Evolutionary conservation across 2,329 filamentous ascomycete species (phyloP), one percentile per base, ranked within the genome.

Genomic region (Fusarium globosum): DNA sequence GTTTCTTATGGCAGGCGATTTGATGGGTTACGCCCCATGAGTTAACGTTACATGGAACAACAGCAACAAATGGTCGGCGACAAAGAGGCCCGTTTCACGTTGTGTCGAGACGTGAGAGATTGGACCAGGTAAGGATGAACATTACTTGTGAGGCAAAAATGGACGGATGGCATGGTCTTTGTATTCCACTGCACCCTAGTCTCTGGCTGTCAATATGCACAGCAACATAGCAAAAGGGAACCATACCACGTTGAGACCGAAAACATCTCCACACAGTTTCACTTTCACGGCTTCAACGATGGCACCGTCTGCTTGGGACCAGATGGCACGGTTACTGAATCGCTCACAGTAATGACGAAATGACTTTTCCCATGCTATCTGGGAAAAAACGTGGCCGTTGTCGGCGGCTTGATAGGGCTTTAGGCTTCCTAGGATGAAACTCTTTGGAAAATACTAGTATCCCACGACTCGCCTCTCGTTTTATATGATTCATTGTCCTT

Each of bases 31-130:
- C 62, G 43, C 43, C 53, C 59, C 68, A 67, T 62, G 71, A 67
- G 76, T 78, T 78, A 78, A 78, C 76, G 76, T 78, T 78, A 78
- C 76, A 78, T 78, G 74, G 69, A 53, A 60, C 52, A 62, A 49
- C 51, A 72, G 59, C 61, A 46, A 64, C 72, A 55, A 60, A 60
- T 46, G 55, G 42, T 61, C 46, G 51, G 38, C 42, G 38, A 65
- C 53, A 49, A 45, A 51, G 58, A 49, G 63, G 48, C 42, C 55
- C 48, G 60, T 66, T 74, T 69, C 72, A 74, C 72, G 68, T 69
- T 74, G 72, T 74, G 60, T 66, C 45, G 57, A 66, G 49, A 72
- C 60, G 45, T 55, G n/a, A 66, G 23, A 72, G 18, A 26, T 52
- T 55, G 51, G 61, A 66, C 63, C 60, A 72, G 71, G 72, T 74